Evolutionary conservation across 306 rosid species (phyloP).

Genomic region (Casuarina equisetifolia): DNA sequence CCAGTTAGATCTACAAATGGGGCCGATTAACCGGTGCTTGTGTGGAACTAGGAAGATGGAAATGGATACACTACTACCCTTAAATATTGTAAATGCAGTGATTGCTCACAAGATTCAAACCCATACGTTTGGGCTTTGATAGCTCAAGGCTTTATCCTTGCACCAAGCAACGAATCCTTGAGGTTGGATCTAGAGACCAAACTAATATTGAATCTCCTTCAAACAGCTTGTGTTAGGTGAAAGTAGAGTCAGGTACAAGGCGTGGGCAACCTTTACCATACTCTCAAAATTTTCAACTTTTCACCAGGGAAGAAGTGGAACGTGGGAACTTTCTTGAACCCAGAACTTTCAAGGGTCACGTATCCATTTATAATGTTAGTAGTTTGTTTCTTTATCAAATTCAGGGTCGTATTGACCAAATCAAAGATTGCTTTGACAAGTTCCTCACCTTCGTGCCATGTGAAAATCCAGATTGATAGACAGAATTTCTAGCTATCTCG

Average conservation of each 20-base stretch:
- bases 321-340: background rate
- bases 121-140: background rate
- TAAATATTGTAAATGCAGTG: background rate
- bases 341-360: background rate
- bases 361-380: background rate
- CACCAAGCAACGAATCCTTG: background rate
- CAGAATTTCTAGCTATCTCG: slow-evolving; percentile 85
- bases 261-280: background rate
- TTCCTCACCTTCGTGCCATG: slow-evolving; percentile 66
- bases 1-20: background rate
- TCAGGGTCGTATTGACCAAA: background rate
- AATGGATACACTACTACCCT: background rate
- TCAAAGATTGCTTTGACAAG: slow-evolving; percentile 2
- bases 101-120: background rate
- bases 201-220: background rate
- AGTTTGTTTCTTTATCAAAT: background rate
- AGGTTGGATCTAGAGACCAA: background rate
- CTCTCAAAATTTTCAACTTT: background rate
- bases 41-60: background rate
- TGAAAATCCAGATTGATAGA: slow-evolving; percentile 89
- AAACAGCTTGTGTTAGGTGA: background rate
- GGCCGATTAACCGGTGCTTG: background rate
- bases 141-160: background rate
- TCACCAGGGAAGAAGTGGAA: background rate
- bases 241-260: background rate